Conservation (phyloP, 1,284 basidiomycete species). For the Irpex sp. region DNA sequence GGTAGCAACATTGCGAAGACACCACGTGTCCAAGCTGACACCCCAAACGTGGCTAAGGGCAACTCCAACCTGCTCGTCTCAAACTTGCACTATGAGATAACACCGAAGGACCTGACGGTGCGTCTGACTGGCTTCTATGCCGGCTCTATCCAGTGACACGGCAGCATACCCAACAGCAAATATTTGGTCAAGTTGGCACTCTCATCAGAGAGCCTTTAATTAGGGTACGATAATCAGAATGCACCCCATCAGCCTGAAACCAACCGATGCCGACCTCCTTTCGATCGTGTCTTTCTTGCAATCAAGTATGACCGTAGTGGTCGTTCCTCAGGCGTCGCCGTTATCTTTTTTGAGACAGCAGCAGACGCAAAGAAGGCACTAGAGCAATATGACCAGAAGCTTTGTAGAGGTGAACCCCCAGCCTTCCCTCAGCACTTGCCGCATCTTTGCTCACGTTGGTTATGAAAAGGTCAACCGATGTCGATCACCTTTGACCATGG, state of each 20-base stretch:
- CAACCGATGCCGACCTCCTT: conserved; percentile 38
- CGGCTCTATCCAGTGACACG: not conserved
- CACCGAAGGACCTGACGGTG: conserved; percentile 84
- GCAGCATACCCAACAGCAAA: conserved; percentile 47
- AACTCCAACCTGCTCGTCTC: conserved; percentile 76
- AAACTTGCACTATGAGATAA: conserved; percentile 93
- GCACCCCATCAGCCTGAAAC: conserved; percentile 55
- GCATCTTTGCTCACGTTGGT: not conserved
- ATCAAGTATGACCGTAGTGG: conserved; percentile 93
- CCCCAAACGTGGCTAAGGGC: conserved; percentile 27
- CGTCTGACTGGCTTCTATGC: conserved; percentile 27
- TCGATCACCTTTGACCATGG: conserved; percentile 62
- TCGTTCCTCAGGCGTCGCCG: conserved; percentile 84
- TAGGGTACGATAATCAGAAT: conserved; percentile 78
- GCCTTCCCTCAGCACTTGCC: not conserved
- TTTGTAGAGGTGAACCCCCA: conserved; percentile 76
- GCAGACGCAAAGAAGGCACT: conserved; percentile 83
- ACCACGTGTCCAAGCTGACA: conserved; percentile 23
- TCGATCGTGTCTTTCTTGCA: conserved; percentile 34
- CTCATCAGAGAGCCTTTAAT: conserved; percentile 89
- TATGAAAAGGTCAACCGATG: conserved; percentile 75
- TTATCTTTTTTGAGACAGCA: conserved; percentile 77
- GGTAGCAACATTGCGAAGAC: conserved; percentile 20
- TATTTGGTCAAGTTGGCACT: conserved; percentile 92
- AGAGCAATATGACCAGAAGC: conserved; percentile 84